phyloP scores from a whole-genome alignment of 2,329 filamentous ascomycete genomes.

The Gnomoniopsis smithogilvyi region DNA sequence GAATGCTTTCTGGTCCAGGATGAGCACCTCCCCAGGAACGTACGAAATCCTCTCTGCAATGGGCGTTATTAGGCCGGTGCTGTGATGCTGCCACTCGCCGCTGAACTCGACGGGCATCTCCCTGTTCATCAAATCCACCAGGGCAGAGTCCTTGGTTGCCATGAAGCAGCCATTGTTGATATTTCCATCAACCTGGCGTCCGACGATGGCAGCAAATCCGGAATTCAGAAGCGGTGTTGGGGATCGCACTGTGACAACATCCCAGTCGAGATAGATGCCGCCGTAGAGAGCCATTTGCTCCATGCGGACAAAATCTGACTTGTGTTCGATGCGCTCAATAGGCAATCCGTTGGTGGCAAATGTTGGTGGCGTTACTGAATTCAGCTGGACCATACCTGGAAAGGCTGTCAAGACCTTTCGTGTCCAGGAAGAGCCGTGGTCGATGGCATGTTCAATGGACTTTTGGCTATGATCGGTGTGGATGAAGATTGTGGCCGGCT shows the following conservation, averaged over 20 bases:
- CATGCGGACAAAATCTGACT: conserved; percentile 27
- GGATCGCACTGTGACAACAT: conserved; percentile 24
- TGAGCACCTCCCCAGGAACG: conserved; percentile 24
- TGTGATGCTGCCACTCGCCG: conserved; percentile 23
- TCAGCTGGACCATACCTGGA: conserved; percentile 16
- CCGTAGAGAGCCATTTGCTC: conserved; percentile 22
- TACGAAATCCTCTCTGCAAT: conserved; percentile 22
- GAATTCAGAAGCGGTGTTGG: conserved; percentile 19
- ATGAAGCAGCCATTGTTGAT: conserved; percentile 15
- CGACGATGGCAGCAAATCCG: conserved; percentile 26
- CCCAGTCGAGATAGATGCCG: conserved; percentile 28
- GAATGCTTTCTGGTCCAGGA: conserved; percentile 24
- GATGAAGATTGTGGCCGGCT: conserved; percentile 24
- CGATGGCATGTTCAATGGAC: conserved; percentile 16
- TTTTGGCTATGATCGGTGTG: conserved; percentile 23
- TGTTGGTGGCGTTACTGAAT: conserved; percentile 20
- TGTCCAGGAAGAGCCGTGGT: conserved; percentile 22
- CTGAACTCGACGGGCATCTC: conserved; percentile 22
- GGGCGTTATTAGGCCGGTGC: conserved; percentile 23
- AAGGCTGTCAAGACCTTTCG: conserved; percentile 20
- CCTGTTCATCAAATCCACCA: conserved; percentile 19
- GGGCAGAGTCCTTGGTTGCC: conserved; percentile 13
- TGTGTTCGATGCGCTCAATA: conserved; percentile 23
- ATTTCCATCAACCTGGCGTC: conserved; percentile 18
- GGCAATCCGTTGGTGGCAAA: conserved; percentile 13